phyloP scores from a whole-genome alignment of 495 filamentous ascomycete genomes.

The Penicillium ucsense region DNA sequence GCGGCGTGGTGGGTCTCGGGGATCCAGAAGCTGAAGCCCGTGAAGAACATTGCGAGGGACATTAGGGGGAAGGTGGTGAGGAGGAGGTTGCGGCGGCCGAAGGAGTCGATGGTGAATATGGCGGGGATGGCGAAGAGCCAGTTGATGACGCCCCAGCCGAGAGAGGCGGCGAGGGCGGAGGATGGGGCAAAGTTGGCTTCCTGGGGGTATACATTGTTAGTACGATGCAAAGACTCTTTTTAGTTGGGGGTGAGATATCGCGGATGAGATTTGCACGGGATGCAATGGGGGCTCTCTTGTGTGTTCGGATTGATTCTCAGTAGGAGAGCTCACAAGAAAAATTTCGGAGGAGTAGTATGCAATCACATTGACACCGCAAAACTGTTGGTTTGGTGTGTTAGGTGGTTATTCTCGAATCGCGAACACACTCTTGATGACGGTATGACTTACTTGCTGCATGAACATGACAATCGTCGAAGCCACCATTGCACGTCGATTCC shows the following conservation, averaged over 20 bases:
- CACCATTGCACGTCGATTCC: conserved; percentile 69
- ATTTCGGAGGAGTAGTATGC: conserved; percentile 47
- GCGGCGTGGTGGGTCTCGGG: conserved; percentile 35
- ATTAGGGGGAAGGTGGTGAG: conserved; percentile 73
- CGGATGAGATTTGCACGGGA: too few relatives aligned
- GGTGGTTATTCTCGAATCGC: too few relatives aligned
- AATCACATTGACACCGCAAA: conserved; percentile 55
- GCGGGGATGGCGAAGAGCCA: conserved; percentile 71
- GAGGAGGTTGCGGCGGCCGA: conserved; percentile 70
- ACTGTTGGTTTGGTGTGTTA: conserved; percentile 11
- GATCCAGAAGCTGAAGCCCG: conserved; percentile 74
- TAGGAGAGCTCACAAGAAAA: conserved; percentile 25
- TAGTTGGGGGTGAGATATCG: too few relatives aligned
- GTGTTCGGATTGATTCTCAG: too few relatives aligned
- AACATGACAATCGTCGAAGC: conserved; percentile 77
- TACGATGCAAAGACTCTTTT: background rate
- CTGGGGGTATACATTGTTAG: background rate
- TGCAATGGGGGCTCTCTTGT: too few relatives aligned
- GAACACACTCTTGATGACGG: background rate
- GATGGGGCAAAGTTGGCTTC: conserved; percentile 36
- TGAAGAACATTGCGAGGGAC: conserved; percentile 62
- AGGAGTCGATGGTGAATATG: conserved; percentile 74
- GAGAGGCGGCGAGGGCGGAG: conserved; percentile 53
- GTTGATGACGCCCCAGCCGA: conserved; percentile 73
- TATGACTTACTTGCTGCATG: conserved; percentile 59